These are phyloP conservation scores for Sporisorium graminicola DNA, from an alignment of 1,284 basidiomycete species.

Conservation along the genomic window DNA sequence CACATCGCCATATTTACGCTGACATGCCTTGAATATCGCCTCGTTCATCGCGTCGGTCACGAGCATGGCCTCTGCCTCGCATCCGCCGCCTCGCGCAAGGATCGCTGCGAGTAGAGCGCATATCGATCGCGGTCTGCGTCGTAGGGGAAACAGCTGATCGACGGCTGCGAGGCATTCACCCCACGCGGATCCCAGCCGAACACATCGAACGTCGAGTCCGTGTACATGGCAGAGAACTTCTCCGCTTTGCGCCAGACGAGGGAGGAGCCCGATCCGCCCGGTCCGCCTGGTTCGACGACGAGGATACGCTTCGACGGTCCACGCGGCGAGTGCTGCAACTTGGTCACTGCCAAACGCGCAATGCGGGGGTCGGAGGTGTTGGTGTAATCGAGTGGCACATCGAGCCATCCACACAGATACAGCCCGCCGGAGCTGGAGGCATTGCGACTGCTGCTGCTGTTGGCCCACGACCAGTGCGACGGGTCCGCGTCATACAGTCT, in stretches of 20 bases:
- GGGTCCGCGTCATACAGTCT: slow-evolving; percentile 20
- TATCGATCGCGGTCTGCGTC: slow-evolving; percentile 53
- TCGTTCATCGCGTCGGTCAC: slow-evolving; percentile 25
- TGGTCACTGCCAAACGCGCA: slow-evolving; percentile 31
- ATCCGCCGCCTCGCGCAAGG: slow-evolving; percentile 1
- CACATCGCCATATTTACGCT: slow-evolving; percentile 29
- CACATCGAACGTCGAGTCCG: slow-evolving; percentile 32
- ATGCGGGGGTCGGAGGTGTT: slow-evolving; percentile 29
- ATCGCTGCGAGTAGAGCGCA: slow-evolving; percentile 13
- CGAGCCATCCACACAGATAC: slow-evolving; percentile 48
- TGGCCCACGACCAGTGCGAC: slow-evolving; percentile 25
- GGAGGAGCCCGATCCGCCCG: slow-evolving; percentile 40
- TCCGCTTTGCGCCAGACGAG: slow-evolving; percentile 29
- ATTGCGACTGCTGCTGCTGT: background rate
- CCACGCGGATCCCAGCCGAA: slow-evolving; percentile 50
- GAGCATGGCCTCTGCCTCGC: slow-evolving; percentile 7
- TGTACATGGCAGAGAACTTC: slow-evolving; percentile 9
- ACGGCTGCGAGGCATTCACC: slow-evolving; percentile 37
- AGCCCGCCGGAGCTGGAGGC: background rate
- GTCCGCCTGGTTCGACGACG: slow-evolving; percentile 50
- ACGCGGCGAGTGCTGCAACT: slow-evolving; percentile 16
- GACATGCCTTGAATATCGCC: slow-evolving; percentile 34
- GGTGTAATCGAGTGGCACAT: slow-evolving; percentile 55
- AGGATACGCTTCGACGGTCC: slow-evolving; percentile 22
- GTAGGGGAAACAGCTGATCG: slow-evolving; percentile 38